A percentile compares a stretch with the other conserved stretches of the same genome.
Evolutionary conservation across 257 asterid species (phyloP).

Genomic region (Catharanthus roseus): DNA sequence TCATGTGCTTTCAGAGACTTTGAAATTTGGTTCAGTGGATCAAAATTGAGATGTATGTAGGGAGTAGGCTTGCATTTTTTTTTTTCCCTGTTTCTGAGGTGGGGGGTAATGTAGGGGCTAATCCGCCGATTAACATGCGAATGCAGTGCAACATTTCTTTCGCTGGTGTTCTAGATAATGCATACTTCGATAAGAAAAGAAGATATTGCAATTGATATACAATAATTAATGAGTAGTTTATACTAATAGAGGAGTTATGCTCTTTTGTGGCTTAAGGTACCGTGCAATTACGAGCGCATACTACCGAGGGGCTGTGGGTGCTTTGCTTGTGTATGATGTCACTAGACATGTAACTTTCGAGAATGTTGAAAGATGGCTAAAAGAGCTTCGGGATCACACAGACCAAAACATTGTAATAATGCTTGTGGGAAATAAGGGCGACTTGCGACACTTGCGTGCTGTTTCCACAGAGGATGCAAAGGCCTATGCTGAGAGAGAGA

Average conservation of each 20-base stretch:
- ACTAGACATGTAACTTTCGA: slow-evolving; percentile 64
- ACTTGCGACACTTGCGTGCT: slow-evolving; percentile 56
- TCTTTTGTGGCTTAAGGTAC: slow-evolving; percentile 31
- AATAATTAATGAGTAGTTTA: too few species aligned
- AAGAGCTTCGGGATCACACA: slow-evolving; percentile 65
- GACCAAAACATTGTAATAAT: slow-evolving; percentile 64
- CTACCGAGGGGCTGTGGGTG: slow-evolving; percentile 71
- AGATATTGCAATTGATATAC: not conserved
- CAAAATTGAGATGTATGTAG: not conserved
- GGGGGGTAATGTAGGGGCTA: not conserved
- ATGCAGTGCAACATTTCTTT: not conserved
- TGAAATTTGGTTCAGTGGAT: not conserved
- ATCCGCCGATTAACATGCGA: not conserved
- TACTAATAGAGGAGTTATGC: not conserved
- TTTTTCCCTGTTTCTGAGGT: not conserved
- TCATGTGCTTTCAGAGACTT: not conserved
- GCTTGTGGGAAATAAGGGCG: slow-evolving; percentile 76
- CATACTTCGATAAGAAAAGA: not conserved
- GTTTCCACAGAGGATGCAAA: slow-evolving; percentile 55
- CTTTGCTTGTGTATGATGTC: slow-evolving; percentile 59
- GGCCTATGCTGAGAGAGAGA: slow-evolving; percentile 53
- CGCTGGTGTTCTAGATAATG: not conserved
- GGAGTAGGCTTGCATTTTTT: not conserved
- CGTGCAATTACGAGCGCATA: slow-evolving; percentile 77
- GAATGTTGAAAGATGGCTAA: slow-evolving; percentile 61